A percentile compares a stretch with the other conserved stretches of the same genome.
Conservation (phyloP, 2,329 filamentous ascomycete species). For the Xylaria sp. region DNA sequence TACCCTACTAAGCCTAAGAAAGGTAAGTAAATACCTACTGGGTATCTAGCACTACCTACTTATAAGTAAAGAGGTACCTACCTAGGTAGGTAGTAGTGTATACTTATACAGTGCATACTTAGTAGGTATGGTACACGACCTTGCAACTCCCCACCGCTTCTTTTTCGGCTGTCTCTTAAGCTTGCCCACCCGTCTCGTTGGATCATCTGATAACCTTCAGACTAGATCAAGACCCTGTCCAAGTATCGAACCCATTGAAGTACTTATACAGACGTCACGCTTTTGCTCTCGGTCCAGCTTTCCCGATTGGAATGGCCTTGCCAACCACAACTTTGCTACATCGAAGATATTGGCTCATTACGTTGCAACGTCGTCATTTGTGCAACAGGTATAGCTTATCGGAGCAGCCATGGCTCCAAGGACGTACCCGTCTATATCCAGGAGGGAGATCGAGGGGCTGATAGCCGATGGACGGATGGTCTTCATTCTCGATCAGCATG, state of each 20-base stretch:
- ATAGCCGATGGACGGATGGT: constrained; percentile 86
- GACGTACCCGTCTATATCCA: constrained; percentile 62
- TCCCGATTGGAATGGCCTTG: constrained; percentile 7
- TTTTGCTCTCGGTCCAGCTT: not conserved
- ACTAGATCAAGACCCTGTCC: not conserved
- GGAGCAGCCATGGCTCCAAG: constrained; percentile 47
- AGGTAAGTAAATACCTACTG: no score
- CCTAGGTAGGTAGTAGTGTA: not conserved
- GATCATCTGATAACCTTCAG: constrained; percentile 11
- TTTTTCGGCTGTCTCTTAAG: constrained; percentile 8
- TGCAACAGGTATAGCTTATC: not conserved
- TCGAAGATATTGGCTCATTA: not conserved
- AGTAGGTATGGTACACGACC: not conserved
- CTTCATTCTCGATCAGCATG: constrained; percentile 82
- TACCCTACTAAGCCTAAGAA: no score
- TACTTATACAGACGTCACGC: not conserved
- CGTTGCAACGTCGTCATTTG: not conserved
- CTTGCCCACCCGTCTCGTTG: not conserved
- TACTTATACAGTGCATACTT: not conserved
- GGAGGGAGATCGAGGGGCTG: constrained; percentile 78
- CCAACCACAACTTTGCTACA: not conserved
- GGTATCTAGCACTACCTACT: no score
- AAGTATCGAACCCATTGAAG: no score
- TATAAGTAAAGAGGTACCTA: no score
- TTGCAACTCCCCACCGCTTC: constrained; percentile 26